Evolutionary conservation across 2,329 filamentous ascomycete genomes (phyloP).

Genomic region (Nothophoma quercina): DNA sequence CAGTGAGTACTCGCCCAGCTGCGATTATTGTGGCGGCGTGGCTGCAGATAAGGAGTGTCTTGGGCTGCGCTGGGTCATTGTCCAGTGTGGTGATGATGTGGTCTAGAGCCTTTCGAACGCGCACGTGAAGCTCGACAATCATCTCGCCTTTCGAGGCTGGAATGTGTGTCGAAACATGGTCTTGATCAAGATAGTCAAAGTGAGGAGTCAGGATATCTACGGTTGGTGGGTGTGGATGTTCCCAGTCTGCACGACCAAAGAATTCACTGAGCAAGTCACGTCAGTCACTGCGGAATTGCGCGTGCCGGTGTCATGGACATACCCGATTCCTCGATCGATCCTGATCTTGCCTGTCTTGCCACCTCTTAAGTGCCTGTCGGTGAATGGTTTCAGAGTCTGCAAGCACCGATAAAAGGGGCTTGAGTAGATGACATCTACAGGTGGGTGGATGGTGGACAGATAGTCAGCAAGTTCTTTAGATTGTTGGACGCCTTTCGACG

Average conservation of each 20-base stretch:
- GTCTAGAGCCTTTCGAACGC: constrained; percentile 73
- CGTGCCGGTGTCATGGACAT: constrained; percentile 23
- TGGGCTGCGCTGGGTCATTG: constrained; percentile 65
- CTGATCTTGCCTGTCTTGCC: constrained; percentile 53
- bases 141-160: constrained; percentile 81
- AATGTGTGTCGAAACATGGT: constrained; percentile 68
- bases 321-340: constrained; percentile 63
- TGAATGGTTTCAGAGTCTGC: constrained; percentile 50
- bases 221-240: constrained; percentile 80
- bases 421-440: constrained; percentile 77
- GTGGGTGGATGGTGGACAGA: constrained; percentile 68
- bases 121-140: constrained; percentile 79
- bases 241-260: constrained; percentile 86
- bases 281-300: constrained; percentile 53
- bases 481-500: constrained; percentile 85
- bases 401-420: constrained; percentile 54
- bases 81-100: constrained; percentile 78
- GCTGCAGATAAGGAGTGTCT: constrained; percentile 79
- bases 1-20: constrained; percentile 82
- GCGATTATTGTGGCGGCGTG: constrained; percentile 92
- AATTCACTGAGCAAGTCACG: constrained; percentile 72
- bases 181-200: constrained; percentile 63
- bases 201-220: constrained; percentile 72
- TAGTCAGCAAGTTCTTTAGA: constrained; percentile 76
- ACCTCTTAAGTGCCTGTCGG: constrained; percentile 41